These are phyloP conservation scores for Mycena haematopus DNA, from an alignment of 768 basidiomycete genomes.

Conservation along the genomic window DNA sequence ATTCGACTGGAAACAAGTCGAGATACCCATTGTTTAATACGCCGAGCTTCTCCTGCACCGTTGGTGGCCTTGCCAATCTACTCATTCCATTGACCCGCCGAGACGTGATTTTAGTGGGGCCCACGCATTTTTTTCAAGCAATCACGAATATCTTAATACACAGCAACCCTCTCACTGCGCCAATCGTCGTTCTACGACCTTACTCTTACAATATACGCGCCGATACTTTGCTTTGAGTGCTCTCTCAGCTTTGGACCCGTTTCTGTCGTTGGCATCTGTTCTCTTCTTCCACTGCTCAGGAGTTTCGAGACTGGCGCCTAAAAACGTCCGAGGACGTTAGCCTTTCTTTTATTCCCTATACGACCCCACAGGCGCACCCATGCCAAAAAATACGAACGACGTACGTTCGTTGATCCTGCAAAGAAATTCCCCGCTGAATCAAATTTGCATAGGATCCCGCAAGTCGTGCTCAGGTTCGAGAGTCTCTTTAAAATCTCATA, in stretches of 20 bases:
- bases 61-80: not conserved
- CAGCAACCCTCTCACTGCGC: not conserved
- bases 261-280: not conserved
- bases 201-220: not conserved
- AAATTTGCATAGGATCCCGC: too few relatives aligned
- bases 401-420: not conserved
- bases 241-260: not conserved
- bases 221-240: not conserved
- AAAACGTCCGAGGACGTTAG: not conserved
- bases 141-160: not conserved
- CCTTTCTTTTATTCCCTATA: not conserved
- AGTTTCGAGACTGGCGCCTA: not conserved
- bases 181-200: not conserved
- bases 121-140: not conserved
- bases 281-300: not conserved
- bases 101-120: not conserved
- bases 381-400: constrained; percentile 11
- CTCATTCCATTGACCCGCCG: not conserved
- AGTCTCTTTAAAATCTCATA: not conserved
- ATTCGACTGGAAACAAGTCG: not conserved
- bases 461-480: not conserved
- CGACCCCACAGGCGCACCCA: not conserved
- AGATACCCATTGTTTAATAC: not conserved
- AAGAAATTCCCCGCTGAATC: not conserved
- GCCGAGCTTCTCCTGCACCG: not conserved